Conservation (phyloP, 1,284 basidiomycete genomes). For the Heterobasidion occidentale region DNA sequence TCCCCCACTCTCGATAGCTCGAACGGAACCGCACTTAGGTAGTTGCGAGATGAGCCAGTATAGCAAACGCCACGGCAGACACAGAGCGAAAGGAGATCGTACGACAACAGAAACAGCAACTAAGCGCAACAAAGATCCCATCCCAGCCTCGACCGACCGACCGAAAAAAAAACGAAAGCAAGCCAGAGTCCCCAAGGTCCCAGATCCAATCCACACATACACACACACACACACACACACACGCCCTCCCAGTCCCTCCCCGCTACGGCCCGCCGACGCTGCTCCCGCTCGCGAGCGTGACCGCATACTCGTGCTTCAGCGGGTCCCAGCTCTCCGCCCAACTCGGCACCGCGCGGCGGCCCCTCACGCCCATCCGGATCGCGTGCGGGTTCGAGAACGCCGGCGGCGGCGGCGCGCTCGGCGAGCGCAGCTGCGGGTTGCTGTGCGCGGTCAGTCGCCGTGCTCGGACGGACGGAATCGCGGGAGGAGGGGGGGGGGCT, state of each 20-base stretch:
- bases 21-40: too few relatives aligned
- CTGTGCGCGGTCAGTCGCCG: conserved; percentile 1
- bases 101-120: neutral
- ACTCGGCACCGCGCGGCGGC: conserved; percentile 14
- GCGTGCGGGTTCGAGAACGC: conserved; percentile 19
- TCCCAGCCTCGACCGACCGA: neutral
- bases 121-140: neutral
- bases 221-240: neutral
- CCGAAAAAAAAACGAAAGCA: neutral
- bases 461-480: neutral
- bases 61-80: neutral
- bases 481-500: conserved; percentile 10
- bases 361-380: conserved; percentile 10
- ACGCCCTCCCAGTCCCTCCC: neutral
- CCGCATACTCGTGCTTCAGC: conserved; percentile 25
- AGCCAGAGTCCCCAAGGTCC: neutral
- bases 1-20: too few relatives aligned
- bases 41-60: neutral
- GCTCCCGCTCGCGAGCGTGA: conserved; percentile 23
- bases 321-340: conserved; percentile 28
- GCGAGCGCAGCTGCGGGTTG: conserved; percentile 13
- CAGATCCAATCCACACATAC: neutral
- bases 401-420: conserved; percentile 16
- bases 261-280: conserved; percentile 15
- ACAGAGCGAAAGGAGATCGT: neutral